These are phyloP conservation scores for Sugiyamaella mastotermitis DNA, from an alignment of 805 yeast species.

Conservation along the genomic window DNA sequence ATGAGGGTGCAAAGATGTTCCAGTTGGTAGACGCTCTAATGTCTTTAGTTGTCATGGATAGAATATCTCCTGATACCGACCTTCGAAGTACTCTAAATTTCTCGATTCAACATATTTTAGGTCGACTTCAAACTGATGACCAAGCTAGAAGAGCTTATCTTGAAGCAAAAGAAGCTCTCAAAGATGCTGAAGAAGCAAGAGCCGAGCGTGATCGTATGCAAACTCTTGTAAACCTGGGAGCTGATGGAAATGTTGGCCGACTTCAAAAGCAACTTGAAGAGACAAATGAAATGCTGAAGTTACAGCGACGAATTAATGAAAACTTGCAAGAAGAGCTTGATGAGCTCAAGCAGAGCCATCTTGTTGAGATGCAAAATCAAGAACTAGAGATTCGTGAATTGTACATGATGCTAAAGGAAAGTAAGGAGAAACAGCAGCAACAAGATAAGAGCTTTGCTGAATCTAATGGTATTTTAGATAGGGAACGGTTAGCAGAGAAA, in stretches of 20 bases:
- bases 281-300: slow-evolving; percentile 49
- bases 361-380: slow-evolving; percentile 33
- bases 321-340: slow-evolving; percentile 56
- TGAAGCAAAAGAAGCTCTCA: slow-evolving; percentile 49
- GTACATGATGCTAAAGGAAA: slow-evolving; percentile 52
- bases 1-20: slow-evolving; percentile 43
- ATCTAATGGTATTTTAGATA: slow-evolving; percentile 27
- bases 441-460: slow-evolving; percentile 2
- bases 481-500: slow-evolving; percentile 26
- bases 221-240: slow-evolving; percentile 64
- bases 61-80: slow-evolving; percentile 37
- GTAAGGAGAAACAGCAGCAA: slow-evolving; percentile 13
- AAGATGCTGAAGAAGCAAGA: slow-evolving; percentile 47
- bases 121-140: slow-evolving; percentile 77
- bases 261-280: slow-evolving; percentile 58
- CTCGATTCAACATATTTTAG: slow-evolving; percentile 66
- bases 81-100: slow-evolving; percentile 66
- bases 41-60: slow-evolving; percentile 52
- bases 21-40: slow-evolving; percentile 60
- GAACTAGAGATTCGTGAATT: slow-evolving; percentile 55
- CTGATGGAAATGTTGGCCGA: slow-evolving; percentile 62
- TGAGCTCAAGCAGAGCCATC: slow-evolving; percentile 44
- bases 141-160: slow-evolving; percentile 67
- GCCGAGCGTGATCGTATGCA: slow-evolving; percentile 60
- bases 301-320: slow-evolving; percentile 57